Conservation (phyloP, 345 rosid species). For the Barbarea vulgaris region DNA sequence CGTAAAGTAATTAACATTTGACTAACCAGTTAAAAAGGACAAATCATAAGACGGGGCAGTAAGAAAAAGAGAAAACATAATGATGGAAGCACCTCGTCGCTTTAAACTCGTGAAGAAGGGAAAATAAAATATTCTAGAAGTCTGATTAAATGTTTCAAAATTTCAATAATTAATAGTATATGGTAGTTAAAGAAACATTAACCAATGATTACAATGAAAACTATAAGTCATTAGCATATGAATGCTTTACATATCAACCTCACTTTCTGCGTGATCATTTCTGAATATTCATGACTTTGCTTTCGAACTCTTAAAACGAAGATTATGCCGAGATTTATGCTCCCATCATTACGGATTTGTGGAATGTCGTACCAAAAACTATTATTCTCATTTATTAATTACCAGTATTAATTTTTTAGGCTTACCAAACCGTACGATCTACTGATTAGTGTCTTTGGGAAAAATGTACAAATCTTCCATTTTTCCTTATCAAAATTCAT, state of each 20-base stretch:
- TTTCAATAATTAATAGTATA: neutral
- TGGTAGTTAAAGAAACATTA: neutral
- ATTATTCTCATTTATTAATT: slow-evolving; percentile 4
- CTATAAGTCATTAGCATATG: slow-evolving; percentile 10
- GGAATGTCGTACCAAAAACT: slow-evolving; percentile 21
- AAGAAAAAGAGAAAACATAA: slow-evolving; percentile 25
- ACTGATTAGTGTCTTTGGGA: neutral
- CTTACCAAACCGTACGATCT: slow-evolving; percentile 13
- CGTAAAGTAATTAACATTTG: neutral
- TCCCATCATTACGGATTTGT: slow-evolving; percentile 19
- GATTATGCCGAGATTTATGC: slow-evolving; percentile 38
- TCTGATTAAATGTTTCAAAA: slow-evolving; percentile 11
- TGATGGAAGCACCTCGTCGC: slow-evolving; percentile 33
- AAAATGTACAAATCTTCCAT: neutral
- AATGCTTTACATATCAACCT: slow-evolving; percentile 20
- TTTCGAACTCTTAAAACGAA: slow-evolving; percentile 23
- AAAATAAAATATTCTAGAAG: slow-evolving; percentile 9
- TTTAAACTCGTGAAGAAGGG: slow-evolving; percentile 42
- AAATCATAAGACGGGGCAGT: slow-evolving; percentile 24
- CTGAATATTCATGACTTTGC: slow-evolving; percentile 11
- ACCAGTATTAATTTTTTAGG: neutral
- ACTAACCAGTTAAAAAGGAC: neutral
- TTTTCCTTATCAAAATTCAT: neutral
- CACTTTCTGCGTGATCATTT: slow-evolving; percentile 42
- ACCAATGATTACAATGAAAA: slow-evolving; percentile 35